Percentiles rank a stretch among this genome's conserved stretches.
Conservation (phyloP, 352 stramenopile genomes). For the Stramenopiles sp. region DNA sequence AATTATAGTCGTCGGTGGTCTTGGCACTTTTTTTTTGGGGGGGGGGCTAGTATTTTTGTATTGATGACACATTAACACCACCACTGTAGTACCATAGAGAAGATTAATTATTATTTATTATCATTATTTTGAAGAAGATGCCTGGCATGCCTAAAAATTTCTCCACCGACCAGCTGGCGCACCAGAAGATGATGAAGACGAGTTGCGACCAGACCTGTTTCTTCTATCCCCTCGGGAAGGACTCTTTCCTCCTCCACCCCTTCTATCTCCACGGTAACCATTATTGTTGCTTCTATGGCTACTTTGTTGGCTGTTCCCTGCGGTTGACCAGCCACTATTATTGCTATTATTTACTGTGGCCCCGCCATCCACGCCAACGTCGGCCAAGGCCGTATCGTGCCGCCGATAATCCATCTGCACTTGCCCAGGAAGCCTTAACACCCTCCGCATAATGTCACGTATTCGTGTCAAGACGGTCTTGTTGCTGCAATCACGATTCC, state of each 20-base stretch:
- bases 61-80: too few species aligned
- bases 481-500: constrained; percentile 78
- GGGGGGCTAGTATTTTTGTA: too few species aligned
- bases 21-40: too few species aligned
- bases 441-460: constrained; percentile 58
- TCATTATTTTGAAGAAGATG: too few species aligned
- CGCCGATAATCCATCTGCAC: constrained; percentile 72
- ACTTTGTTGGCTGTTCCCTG: constrained; percentile 23
- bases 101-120: too few species aligned
- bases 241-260: constrained; percentile 14
- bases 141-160: too few species aligned
- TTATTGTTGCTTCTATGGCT: constrained; percentile 19
- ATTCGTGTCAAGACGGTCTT: constrained; percentile 43
- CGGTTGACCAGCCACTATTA: constrained; percentile 7
- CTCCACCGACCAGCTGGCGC: too few species aligned
- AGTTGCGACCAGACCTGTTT: constrained; percentile 13
- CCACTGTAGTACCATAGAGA: too few species aligned
- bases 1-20: too few species aligned
- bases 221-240: neutral
- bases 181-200: too few species aligned
- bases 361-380: constrained; percentile 41
- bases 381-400: constrained; percentile 55
- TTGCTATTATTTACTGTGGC: neutral
- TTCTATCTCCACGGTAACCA: constrained; percentile 19
- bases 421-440: constrained; percentile 68